A percentile compares a stretch with the other conserved stretches of the same genome.
These are phyloP conservation scores for Erodium moschatum DNA, from an alignment of 441 rosid genomes.

Conservation along the genomic window DNA sequence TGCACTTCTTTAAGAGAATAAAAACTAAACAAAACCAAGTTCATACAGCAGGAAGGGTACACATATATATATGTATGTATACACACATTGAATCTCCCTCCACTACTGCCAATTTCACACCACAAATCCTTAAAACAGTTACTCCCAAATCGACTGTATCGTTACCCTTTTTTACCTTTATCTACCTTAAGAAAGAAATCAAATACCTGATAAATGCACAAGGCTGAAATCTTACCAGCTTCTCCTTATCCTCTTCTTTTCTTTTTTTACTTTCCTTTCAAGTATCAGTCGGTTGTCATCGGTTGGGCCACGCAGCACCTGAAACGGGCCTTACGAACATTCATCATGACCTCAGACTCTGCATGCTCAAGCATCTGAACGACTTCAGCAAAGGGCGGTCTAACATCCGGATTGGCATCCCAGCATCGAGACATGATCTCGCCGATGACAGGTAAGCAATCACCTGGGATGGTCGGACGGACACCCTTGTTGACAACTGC, in stretches of 20 bases:
- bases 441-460: slow-evolving; percentile 27
- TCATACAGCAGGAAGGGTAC: slow-evolving; percentile 1
- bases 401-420: background rate
- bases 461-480: slow-evolving; percentile 36
- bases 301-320: slow-evolving; percentile 42
- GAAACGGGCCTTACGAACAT: background rate
- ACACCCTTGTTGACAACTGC: slow-evolving; percentile 41
- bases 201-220: background rate
- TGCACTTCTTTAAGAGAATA: background rate
- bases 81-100: slow-evolving; percentile 2
- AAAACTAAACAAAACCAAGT: slow-evolving; percentile 2
- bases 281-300: slow-evolving; percentile 34
- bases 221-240: background rate
- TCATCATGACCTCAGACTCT: background rate
- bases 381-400: background rate
- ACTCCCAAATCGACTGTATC: background rate
- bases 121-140: background rate
- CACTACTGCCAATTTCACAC: background rate
- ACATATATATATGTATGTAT: background rate
- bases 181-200: background rate
- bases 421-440: background rate
- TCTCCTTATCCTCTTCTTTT: slow-evolving; percentile 3
- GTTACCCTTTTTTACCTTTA: background rate
- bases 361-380: background rate
- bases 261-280: background rate